These are phyloP conservation scores for Naganishia antarctica DNA, from an alignment of 768 basidiomycete species.

Conservation along the genomic window DNA sequence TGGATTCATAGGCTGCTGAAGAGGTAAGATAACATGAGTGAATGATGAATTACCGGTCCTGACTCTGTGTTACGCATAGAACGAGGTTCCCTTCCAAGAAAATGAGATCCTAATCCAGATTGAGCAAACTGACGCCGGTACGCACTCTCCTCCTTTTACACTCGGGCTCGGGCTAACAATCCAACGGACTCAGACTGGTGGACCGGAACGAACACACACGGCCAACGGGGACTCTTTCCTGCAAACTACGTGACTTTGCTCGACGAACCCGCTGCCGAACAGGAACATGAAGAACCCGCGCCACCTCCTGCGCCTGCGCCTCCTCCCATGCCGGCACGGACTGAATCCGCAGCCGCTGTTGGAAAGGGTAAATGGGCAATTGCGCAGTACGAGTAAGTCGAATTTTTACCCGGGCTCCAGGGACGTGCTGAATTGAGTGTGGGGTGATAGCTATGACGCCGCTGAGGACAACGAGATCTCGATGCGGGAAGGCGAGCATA, in stretches of 20 bases:
- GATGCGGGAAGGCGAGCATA: conserved; percentile 75
- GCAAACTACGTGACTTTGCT: conserved; percentile 84
- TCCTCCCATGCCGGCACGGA: conserved; percentile 39
- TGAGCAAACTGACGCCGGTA: conserved; percentile 72
- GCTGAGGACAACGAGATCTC: conserved; percentile 85
- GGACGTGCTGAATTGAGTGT: conserved; percentile 42
- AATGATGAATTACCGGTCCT: conserved; percentile 39
- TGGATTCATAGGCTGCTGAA: conserved; percentile 30
- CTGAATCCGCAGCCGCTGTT: conserved; percentile 34
- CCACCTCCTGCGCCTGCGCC: conserved; percentile 51
- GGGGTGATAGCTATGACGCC: conserved; percentile 70
- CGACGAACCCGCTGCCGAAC: conserved; percentile 49
- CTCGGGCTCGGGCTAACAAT: neutral
- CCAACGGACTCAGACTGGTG: conserved; percentile 91
- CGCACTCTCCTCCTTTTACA: neutral
- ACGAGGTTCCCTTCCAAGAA: conserved; percentile 74
- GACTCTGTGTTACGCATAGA: conserved; percentile 58
- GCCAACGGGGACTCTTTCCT: conserved; percentile 80
- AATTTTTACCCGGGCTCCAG: conserved; percentile 67
- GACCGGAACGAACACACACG: conserved; percentile 65
- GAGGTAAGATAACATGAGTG: conserved; percentile 27
- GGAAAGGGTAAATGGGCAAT: conserved; percentile 49
- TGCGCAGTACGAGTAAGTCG: conserved; percentile 58
- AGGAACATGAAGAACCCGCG: conserved; percentile 49
- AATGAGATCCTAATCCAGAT: conserved; percentile 77